Evolutionary conservation across 129 eudicot genomes (phyloP).

Genomic region (Chrysanthemum seticuspe): DNA sequence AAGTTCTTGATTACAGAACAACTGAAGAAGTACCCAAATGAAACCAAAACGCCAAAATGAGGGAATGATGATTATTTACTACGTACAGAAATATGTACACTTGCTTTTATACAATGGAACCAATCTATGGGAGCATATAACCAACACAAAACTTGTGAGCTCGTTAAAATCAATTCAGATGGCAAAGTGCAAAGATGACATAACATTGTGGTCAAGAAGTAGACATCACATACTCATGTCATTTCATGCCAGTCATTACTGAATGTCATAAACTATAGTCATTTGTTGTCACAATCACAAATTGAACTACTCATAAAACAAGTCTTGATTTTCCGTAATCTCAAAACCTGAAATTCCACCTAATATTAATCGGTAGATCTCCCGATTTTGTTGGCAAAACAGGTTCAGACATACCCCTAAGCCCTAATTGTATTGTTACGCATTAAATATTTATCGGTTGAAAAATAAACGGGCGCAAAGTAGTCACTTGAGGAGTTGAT

Average conservation of each 20-base stretch:
- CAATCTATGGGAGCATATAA: neutral
- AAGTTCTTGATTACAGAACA: neutral
- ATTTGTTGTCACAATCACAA: neutral
- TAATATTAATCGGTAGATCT: neutral
- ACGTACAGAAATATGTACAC: neutral
- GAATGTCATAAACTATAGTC: neutral
- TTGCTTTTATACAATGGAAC: neutral
- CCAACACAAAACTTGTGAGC: slow-evolving; percentile 2
- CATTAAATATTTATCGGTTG: too few species aligned
- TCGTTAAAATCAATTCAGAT: neutral
- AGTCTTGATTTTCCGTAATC: too few species aligned
- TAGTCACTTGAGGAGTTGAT: too few species aligned
- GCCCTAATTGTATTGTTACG: too few species aligned
- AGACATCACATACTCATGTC: neutral
- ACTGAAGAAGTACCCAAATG: neutral
- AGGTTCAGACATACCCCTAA: too few species aligned
- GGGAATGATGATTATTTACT: slow-evolving; percentile 5
- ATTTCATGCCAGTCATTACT: neutral
- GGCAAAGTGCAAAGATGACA: too few species aligned
- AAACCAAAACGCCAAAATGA: slow-evolving; percentile 4
- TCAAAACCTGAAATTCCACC: neutral
- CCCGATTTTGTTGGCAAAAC: too few species aligned
- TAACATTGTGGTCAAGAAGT: too few species aligned
- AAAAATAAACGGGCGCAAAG: too few species aligned
- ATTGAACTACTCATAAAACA: neutral